Evolutionary conservation across 768 basidiomycete genomes (phyloP).

Genomic region (Dacryopinax primogenitus): DNA sequence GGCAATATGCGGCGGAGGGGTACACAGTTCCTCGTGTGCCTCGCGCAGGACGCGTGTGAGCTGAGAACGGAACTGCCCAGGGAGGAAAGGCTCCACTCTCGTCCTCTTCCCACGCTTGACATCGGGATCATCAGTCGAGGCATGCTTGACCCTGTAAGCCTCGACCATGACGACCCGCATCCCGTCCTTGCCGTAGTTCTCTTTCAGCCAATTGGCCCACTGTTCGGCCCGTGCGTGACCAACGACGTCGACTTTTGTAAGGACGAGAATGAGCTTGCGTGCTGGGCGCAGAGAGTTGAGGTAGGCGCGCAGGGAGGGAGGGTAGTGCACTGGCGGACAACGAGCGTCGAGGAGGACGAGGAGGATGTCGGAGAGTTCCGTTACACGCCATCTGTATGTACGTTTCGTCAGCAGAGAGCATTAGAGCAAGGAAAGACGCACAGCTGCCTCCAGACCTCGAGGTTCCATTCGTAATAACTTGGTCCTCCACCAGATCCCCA

Average conservation of each 20-base stretch:
- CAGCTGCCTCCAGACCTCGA: slow-evolving; percentile 93
- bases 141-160: slow-evolving; percentile 47
- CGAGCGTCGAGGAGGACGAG: slow-evolving; percentile 81
- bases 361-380: slow-evolving; percentile 79
- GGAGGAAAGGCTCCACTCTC: slow-evolving; percentile 48
- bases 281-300: slow-evolving; percentile 31
- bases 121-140: slow-evolving; percentile 13
- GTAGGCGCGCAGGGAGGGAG: slow-evolving; percentile 59
- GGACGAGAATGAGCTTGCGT: slow-evolving; percentile 51
- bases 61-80: slow-evolving; percentile 46
- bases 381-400: slow-evolving; percentile 68
- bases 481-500: slow-evolving; percentile 38
- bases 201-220: slow-evolving; percentile 52
- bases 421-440: slow-evolving; percentile 30
- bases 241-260: slow-evolving; percentile 81
- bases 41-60: slow-evolving; percentile 53
- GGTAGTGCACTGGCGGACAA: slow-evolving; percentile 76
- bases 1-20: slow-evolving; percentile 49
- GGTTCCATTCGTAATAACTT: slow-evolving; percentile 74
- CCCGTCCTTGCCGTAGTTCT: slow-evolving; percentile 34
- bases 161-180: slow-evolving; percentile 60
- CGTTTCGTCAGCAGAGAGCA: slow-evolving; percentile 1
- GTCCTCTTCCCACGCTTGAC: slow-evolving; percentile 21
- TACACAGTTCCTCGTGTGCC: slow-evolving; percentile 52
- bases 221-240: slow-evolving; percentile 48